A percentile compares a stretch with the other conserved stretches of the same genome.
phyloP scores from a whole-genome alignment of 2,329 filamentous ascomycete genomes.

The Fusarium sublunatum region DNA sequence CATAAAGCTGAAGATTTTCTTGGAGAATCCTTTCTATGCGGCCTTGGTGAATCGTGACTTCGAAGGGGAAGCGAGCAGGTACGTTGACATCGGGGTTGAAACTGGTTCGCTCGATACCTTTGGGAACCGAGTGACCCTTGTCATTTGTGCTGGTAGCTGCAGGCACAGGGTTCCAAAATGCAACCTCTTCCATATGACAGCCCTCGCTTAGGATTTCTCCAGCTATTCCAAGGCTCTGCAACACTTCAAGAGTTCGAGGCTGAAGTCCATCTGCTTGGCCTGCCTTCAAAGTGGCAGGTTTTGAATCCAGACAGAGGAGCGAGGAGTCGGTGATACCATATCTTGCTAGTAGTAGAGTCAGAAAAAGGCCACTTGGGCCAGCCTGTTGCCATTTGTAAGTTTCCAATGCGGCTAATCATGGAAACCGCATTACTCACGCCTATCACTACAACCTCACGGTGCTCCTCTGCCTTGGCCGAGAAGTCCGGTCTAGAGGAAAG shows the following conservation, averaged over 20 bases:
- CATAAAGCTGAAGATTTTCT: constrained; percentile 16
- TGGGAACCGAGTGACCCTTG: not conserved
- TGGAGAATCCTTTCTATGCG: constrained; percentile 21
- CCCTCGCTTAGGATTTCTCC: constrained; percentile 20
- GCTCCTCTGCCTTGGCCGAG: not conserved
- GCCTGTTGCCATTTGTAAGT: not conserved
- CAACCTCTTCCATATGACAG: constrained; percentile 27
- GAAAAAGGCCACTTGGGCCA: constrained; percentile 14
- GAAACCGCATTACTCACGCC: too few relatives aligned
- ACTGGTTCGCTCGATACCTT: constrained; percentile 19
- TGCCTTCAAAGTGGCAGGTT: constrained; percentile 12
- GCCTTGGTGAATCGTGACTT: constrained; percentile 22
- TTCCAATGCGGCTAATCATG: too few relatives aligned
- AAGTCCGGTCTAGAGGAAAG: constrained; percentile 1
- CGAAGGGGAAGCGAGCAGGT: constrained; percentile 12
- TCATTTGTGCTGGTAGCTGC: not conserved
- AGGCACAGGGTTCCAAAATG: constrained; percentile 17
- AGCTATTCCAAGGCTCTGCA: constrained; percentile 18
- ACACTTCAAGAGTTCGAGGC: constrained; percentile 19
- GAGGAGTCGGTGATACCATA: constrained; percentile 12
- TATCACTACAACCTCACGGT: constrained; percentile 11
- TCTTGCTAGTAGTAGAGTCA: constrained; percentile 10
- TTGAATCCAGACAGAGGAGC: constrained; percentile 12
- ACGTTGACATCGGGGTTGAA: constrained; percentile 15
- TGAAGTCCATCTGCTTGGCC: constrained; percentile 24